Conservation (phyloP, 441 rosid genomes). For the Francoa sonchifolia region DNA sequence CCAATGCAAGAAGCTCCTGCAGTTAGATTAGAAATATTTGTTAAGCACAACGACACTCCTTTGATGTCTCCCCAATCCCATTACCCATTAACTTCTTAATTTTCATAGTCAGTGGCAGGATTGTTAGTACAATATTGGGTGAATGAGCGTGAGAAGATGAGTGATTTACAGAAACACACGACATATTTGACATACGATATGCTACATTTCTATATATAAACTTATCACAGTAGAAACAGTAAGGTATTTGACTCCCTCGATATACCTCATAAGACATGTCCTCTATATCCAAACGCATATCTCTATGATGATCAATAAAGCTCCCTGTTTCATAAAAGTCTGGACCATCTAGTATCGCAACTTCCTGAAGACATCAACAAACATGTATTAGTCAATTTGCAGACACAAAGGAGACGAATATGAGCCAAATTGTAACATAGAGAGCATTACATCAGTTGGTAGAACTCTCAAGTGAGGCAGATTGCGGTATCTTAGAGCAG, state of each 20-base stretch:
- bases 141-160: no score
- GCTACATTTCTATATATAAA: no score
- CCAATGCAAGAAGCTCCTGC: conserved; percentile 84
- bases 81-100: no score
- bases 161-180: no score
- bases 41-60: no score
- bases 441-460: conserved; percentile 41
- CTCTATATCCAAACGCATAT: conserved; percentile 88
- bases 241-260: conserved; percentile 9
- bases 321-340: conserved; percentile 38
- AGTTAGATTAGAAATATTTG: conserved; percentile 4
- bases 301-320: conserved; percentile 59
- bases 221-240: no score
- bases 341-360: conserved; percentile 45
- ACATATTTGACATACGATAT: no score
- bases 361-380: conserved; percentile 37
- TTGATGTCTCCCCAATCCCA: no score
- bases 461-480: conserved; percentile 45
- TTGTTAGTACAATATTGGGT: no score
- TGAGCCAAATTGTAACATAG: conserved; percentile 9
- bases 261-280: conserved; percentile 86
- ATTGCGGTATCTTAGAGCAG: conserved; percentile 30
- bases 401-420: background rate
- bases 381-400: conserved; percentile 8
- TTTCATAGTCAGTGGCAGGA: no score